Evolutionary conservation across 306 rosid genomes (phyloP), one percentile per base, ranked within the genome.

Genomic region (Vicia faba): DNA sequence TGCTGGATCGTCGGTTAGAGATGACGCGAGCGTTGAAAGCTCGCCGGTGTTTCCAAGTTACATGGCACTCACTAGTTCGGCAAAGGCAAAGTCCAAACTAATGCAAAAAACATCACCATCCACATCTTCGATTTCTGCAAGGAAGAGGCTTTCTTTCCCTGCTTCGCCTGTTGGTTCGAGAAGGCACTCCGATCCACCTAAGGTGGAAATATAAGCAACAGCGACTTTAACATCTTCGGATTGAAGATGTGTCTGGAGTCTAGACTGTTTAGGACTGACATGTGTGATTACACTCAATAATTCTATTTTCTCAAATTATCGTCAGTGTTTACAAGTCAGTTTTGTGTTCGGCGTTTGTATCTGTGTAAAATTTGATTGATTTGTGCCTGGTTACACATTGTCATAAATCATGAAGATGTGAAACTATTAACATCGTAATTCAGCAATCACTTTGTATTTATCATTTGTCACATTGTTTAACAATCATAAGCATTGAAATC

Each of bases 141-240:
- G 81, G 81, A 91, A 80, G 69, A 57, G 89, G 46, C 82, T 92
- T 48, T 84, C 95, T 35, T 87, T 84, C 78, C 25, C 91, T 10
- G 66, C 79, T 54, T 77, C 88, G 50, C 84, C 86, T 0, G 66
- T 76, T 18, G 62, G 64, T 64, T 64, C 83, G 50, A 87, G 86
- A 73, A 82, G 91, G 75, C 79, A 77, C 56, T 89, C 96, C 2
- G 86, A 80, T 57, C 87, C 96, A 70, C 89, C 87, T 19, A 62
- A 54, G 82, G 63, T 54, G 48, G 71, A 72, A 61, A 13, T 33
- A 4, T 43, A 57, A 57, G 13, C 12, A 0, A 28, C 40, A 0
- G 0, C 12, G 4, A 48, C 5, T 48, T 5, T 51, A 19, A 7
- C 14, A 51, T 7, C 29, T 51, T 51, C 58, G 2, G 14, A 51